Evolutionary conservation across 306 rosid species (phyloP).

Genomic region (Crataegus laevigata): DNA sequence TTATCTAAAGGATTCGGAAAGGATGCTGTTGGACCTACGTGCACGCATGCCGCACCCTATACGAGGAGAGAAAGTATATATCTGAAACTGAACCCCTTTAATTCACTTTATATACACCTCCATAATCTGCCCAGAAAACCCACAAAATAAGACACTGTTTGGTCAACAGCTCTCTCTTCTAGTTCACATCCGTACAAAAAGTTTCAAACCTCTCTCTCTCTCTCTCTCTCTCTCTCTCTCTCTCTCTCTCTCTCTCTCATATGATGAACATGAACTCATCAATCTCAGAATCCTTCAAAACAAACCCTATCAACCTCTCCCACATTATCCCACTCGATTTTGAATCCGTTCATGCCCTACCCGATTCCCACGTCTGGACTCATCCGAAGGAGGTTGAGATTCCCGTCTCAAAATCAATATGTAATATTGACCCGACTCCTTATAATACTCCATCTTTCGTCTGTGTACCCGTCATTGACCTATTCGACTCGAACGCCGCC

Average conservation of each 20-base stretch:
- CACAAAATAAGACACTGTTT: too few species aligned
- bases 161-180: not conserved
- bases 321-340: conserved; percentile 30
- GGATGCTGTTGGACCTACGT: too few species aligned
- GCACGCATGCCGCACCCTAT: too few species aligned
- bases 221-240: not conserved
- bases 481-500: conserved; percentile 19
- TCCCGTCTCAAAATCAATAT: too few species aligned
- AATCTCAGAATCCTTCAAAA: not conserved
- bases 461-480: conserved; percentile 28
- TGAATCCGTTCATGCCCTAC: conserved; percentile 10
- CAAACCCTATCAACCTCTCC: not conserved
- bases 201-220: not conserved
- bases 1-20: rapidly evolving
- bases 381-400: not conserved
- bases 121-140: too few species aligned
- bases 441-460: too few species aligned
- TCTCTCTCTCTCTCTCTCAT: not conserved
- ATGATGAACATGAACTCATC: not conserved
- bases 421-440: too few species aligned
- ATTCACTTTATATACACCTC: too few species aligned
- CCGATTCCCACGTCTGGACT: conserved; percentile 36
- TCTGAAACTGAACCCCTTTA: too few species aligned
- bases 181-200: not conserved
- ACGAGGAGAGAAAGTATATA: too few species aligned